Evolutionary conservation across 2,329 filamentous ascomycete genomes (phyloP).

Genomic region (Tolypocladium inflatum): DNA sequence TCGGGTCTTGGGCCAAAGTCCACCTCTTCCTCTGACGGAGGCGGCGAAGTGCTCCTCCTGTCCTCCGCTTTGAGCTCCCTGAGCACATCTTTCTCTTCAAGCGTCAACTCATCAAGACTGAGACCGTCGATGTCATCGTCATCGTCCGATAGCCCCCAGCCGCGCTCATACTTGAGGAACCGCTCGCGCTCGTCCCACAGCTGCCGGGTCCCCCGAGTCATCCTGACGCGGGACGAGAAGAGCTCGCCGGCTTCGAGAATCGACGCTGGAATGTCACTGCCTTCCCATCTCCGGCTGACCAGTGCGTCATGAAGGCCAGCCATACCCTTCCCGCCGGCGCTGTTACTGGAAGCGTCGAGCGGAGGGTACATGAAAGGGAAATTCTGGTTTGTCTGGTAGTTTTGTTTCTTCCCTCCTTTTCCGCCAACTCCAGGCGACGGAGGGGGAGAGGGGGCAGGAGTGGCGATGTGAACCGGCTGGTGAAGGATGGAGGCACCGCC

Average conservation of each 20-base stretch:
- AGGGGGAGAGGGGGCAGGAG: conserved; percentile 88
- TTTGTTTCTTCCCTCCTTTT: conserved; percentile 96
- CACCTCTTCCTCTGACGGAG: conserved; percentile 16
- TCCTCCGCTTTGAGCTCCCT: conserved; percentile 30
- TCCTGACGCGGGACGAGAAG: conserved; percentile 82
- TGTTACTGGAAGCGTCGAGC: conserved; percentile 79
- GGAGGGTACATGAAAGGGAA: conserved; percentile 98
- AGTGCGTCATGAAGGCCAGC: conserved; percentile 71
- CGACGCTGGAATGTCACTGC: conserved; percentile 86
- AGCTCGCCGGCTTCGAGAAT: conserved; percentile 91
- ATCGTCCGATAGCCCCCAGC: conserved; percentile 51
- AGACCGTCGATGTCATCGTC: conserved; percentile 37
- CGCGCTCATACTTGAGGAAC: conserved; percentile 86
- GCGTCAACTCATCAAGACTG: conserved; percentile 32
- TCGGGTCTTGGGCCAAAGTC: conserved; percentile 39
- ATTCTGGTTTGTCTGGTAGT: conserved; percentile 98
- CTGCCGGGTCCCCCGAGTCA: conserved; percentile 84
- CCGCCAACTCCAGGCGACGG: conserved; percentile 80
- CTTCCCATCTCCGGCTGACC: conserved; percentile 81
- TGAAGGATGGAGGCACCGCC: conserved; percentile 75
- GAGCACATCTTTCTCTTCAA: conserved; percentile 31
- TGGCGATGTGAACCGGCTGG: conserved; percentile 97
- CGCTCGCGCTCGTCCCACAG: conserved; percentile 89
- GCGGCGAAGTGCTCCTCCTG: conserved; percentile 14
- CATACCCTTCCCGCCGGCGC: conserved; percentile 78